Evolutionary conservation across 176 grass and related monocot species (phyloP).

Genomic region (Zoysia japonica): DNA sequence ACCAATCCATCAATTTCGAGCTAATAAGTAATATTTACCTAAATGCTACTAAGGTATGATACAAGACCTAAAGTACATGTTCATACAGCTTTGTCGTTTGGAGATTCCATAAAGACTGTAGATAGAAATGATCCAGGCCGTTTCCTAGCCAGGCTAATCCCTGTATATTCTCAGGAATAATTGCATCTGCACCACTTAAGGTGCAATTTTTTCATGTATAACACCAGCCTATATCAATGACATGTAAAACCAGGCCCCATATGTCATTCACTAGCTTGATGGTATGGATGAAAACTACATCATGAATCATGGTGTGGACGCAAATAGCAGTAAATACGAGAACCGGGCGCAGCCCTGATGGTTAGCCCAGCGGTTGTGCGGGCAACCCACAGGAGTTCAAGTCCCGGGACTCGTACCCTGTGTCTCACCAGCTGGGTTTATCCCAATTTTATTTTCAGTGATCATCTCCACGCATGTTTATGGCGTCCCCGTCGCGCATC

Average conservation of each 20-base stretch:
- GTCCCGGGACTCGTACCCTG: too few relatives aligned
- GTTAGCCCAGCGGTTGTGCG: too few relatives aligned
- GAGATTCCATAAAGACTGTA: constrained; percentile 12
- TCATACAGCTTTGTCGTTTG: constrained; percentile 14
- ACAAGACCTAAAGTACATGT: constrained; percentile 1
- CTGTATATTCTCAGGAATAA: constrained; percentile 2
- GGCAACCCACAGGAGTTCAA: too few relatives aligned
- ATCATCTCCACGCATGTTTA: too few relatives aligned
- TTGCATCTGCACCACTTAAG: background rate
- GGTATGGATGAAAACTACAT: background rate
- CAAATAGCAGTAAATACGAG: constrained; percentile 3
- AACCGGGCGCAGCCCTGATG: too few relatives aligned
- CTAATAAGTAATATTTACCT: constrained; percentile 1
- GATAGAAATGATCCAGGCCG: background rate
- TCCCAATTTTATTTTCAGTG: too few relatives aligned
- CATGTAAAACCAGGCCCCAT: background rate
- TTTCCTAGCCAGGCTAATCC: constrained; percentile 28
- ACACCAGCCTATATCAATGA: background rate
- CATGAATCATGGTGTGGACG: background rate
- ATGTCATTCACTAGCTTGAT: background rate
- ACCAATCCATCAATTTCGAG: background rate
- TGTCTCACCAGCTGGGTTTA: too few relatives aligned
- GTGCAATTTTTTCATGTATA: background rate
- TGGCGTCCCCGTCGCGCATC: too few relatives aligned
- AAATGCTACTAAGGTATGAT: background rate